phyloP scores from a whole-genome alignment of 306 rosid genomes.

The Medicago lupulina region DNA sequence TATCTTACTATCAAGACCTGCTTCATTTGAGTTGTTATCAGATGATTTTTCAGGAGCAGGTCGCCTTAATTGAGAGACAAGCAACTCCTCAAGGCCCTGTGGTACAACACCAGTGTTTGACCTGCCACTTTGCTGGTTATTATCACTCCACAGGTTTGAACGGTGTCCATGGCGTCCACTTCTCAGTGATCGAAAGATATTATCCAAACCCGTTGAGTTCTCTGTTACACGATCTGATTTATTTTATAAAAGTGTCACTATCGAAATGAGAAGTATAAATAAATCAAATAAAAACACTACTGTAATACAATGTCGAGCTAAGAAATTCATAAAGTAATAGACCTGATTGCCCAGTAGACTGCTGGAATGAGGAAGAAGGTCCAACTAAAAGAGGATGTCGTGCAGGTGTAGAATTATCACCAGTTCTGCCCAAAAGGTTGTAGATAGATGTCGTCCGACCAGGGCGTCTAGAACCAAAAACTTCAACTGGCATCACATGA shows the following conservation, averaged over 20 bases:
- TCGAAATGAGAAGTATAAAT: slow-evolving; percentile 5
- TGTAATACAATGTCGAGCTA: slow-evolving; percentile 15
- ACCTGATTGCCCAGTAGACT: slow-evolving; percentile 70
- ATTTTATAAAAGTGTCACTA: background rate
- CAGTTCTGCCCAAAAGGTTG: slow-evolving; percentile 89
- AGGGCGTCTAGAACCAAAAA: slow-evolving; percentile 93
- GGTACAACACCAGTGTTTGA: slow-evolving; percentile 68
- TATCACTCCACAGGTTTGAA: slow-evolving; percentile 81
- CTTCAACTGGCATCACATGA: slow-evolving; percentile 97
- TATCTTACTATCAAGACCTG: slow-evolving; percentile 52
- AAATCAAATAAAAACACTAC: background rate
- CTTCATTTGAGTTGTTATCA: slow-evolving; percentile 53
- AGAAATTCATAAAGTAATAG: slow-evolving; percentile 23
- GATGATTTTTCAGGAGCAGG: slow-evolving; percentile 68
- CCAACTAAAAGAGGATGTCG: slow-evolving; percentile 92
- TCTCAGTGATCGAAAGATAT: slow-evolving; percentile 84
- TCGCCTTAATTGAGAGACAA: slow-evolving; percentile 85
- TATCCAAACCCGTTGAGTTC: slow-evolving; percentile 75
- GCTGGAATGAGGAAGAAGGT: slow-evolving; percentile 64
- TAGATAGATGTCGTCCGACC: slow-evolving; percentile 96
- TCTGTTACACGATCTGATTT: slow-evolving; percentile 67
- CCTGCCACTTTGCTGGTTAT: slow-evolving; percentile 77
- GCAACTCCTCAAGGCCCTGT: slow-evolving; percentile 91
- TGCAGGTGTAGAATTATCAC: slow-evolving; percentile 79
- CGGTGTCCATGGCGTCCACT: slow-evolving; percentile 97